Percentiles rank a stretch among this genome's conserved stretches.
phyloP scores from a whole-genome alignment of 371 early-diverging fungal species.

The Amoeboaphelidium protococcarum region DNA sequence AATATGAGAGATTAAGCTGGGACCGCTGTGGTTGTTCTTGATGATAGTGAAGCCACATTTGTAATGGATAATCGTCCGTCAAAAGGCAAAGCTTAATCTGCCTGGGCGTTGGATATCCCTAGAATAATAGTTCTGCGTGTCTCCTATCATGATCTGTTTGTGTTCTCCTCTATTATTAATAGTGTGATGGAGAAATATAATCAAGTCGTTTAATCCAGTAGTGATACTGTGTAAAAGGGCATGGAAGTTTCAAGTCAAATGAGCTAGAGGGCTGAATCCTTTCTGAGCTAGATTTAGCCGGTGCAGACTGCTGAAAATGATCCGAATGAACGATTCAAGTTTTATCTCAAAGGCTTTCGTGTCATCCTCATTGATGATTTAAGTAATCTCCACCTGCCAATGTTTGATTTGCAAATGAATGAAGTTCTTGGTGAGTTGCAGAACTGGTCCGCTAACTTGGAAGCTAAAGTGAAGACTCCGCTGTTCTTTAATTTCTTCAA shows the following conservation, averaged over 20 bases:
- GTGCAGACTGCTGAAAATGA: too few species aligned
- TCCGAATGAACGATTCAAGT: conserved; percentile 17
- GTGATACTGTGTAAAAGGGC: background rate
- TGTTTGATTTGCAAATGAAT: conserved; percentile 54
- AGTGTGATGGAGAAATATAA: conserved; percentile 27
- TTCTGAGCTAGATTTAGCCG: too few species aligned
- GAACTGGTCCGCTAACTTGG: conserved; percentile 53
- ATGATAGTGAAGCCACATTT: conserved; percentile 52
- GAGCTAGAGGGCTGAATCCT: background rate
- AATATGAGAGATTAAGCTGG: conserved; percentile 52
- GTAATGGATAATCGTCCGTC: conserved; percentile 35
- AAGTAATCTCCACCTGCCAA: conserved; percentile 48
- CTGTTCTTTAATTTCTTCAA: conserved; percentile 73
- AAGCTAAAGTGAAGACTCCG: too few species aligned
- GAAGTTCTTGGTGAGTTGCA: conserved; percentile 43
- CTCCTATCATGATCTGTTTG: conserved; percentile 48
- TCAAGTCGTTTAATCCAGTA: background rate
- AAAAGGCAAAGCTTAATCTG: too few species aligned
- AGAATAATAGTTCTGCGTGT: conserved; percentile 15
- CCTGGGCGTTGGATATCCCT: conserved; percentile 9
- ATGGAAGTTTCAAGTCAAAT: background rate
- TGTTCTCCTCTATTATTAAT: conserved; percentile 52
- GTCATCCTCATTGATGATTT: conserved; percentile 72
- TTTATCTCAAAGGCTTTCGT: conserved; percentile 40
- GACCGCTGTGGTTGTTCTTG: conserved; percentile 22